A percentile compares a stretch with the other conserved stretches of the same genome.
Evolutionary conservation across 176 grass and related monocot genomes (phyloP).

Genomic region (Triticum aestivum): DNA sequence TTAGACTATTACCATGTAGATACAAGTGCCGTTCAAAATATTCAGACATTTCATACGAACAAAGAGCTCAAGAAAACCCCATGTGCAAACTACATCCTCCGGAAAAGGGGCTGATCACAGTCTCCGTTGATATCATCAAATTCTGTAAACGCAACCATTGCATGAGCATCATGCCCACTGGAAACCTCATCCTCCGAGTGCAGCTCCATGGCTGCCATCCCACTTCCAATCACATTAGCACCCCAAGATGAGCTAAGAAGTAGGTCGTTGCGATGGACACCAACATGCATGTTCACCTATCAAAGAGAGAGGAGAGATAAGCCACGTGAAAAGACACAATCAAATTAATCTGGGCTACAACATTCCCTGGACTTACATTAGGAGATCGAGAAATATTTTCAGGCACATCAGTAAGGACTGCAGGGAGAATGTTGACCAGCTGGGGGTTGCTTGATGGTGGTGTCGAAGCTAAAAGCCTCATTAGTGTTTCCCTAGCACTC

Average conservation of each 20-base stretch:
- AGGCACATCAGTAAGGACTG: slow-evolving; percentile 35
- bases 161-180: slow-evolving; percentile 8
- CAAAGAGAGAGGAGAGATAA: slow-evolving; percentile 6
- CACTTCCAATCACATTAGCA: slow-evolving; percentile 39
- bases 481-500: slow-evolving; percentile 87
- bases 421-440: slow-evolving; percentile 53
- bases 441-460: slow-evolving; percentile 42
- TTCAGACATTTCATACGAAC: not conserved
- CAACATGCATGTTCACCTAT: slow-evolving; percentile 43
- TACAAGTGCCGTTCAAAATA: slow-evolving; percentile 14
- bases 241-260: slow-evolving; percentile 22
- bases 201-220: slow-evolving; percentile 24
- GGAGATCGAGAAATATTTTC: slow-evolving; percentile 23
- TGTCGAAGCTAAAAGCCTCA: slow-evolving; percentile 75
- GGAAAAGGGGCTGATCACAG: slow-evolving; percentile 24
- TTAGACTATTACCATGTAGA: not conserved
- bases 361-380: slow-evolving; percentile 38
- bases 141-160: slow-evolving; percentile 3
- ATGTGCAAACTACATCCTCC: slow-evolving; percentile 7
- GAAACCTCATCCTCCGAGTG: slow-evolving; percentile 23
- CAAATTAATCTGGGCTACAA: not conserved
- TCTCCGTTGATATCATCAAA: slow-evolving; percentile 10
- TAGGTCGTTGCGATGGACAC: slow-evolving; percentile 3
- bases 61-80: not conserved
- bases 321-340: not conserved